Evolutionary conservation across 768 basidiomycete genomes (phyloP), one percentile per base, ranked within the genome.

Genomic region (Phylloporus sp.): DNA sequence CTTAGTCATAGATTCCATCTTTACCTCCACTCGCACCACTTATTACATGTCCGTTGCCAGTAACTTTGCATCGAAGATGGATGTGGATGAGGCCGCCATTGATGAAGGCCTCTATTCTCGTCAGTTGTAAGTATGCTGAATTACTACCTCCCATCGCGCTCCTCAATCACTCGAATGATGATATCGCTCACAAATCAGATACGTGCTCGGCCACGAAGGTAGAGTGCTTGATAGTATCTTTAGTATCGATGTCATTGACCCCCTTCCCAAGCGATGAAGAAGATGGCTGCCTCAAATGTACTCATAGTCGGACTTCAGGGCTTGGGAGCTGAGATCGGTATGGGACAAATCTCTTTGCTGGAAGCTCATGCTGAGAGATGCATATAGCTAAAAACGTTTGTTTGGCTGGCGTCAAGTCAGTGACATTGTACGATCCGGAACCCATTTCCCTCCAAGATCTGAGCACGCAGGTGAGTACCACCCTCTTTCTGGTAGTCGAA

Each of bases 161-260:
- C 13, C 24, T 23, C 36, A 37, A 67, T 56, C 48, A 21, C 52
- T 51, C 23, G 49, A 44, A n/a, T 21, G 47, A 61, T 55, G 47
- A 61, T 55, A 32, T 56, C 38, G 44, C 56, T 42, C 45, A 40
- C 42, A 54, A 34, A 38, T 48, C 49, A 89, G 91, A 56, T 97
- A 98, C 66, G 94, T 98, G 9, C 81, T 98, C 22, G 94, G 94
- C 24, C 92, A 97, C 66, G 94, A 97, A 79, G 94, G 94, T 90
- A 44, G 36, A 43, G 11, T 23, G 5, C 9, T 18, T 11, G 41
- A 23, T 36, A 26, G n/a, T n/a, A n/a, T 22, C 26, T 22, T 23
- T 37, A 15, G 27, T 40, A 20, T 18, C n/a, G 41, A 20, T 4
- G 14, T 58, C 20, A 36, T 53, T 67, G 40, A 70, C 26, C 9